phyloP scores from a whole-genome alignment of 192 early-diverging fungal species.

The Coemansia umbellata region DNA sequence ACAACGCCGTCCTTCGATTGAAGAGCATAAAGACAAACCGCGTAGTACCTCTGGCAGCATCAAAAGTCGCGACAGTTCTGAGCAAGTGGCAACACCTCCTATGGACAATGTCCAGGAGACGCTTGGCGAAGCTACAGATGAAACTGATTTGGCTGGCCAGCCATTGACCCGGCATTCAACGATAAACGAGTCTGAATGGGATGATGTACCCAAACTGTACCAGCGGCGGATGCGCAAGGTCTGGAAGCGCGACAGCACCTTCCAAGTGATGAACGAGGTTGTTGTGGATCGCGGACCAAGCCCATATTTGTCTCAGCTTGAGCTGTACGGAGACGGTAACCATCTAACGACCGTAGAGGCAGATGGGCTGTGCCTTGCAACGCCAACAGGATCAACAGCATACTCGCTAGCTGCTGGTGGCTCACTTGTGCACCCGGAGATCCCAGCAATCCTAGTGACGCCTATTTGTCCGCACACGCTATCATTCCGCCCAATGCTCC shows the following conservation, averaged over 20 bases:
- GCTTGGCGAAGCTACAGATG: too few species aligned
- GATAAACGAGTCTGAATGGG: conserved; percentile 41
- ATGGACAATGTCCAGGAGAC: not conserved
- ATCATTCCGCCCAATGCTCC: conserved; percentile 93
- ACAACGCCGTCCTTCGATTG: not conserved
- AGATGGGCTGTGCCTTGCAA: conserved; percentile 90
- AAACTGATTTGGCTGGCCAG: not conserved
- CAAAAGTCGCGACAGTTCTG: not conserved
- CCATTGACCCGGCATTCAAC: not conserved
- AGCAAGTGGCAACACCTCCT: not conserved
- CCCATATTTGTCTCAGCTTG: conserved; percentile 83
- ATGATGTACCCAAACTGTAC: conserved; percentile 50
- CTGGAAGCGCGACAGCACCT: conserved; percentile 61
- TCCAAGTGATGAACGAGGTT: conserved; percentile 93
- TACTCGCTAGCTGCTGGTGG: conserved; percentile 93
- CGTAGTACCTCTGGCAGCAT: not conserved
- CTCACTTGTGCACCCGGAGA: conserved; percentile 91
- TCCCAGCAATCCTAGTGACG: conserved; percentile 87
- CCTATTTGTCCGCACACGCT: conserved; percentile 93
- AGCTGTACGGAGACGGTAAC: conserved; percentile 80
- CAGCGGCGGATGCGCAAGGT: conserved; percentile 50
- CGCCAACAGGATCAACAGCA: conserved; percentile 90
- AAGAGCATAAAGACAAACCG: not conserved
- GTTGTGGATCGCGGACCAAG: conserved; percentile 93
- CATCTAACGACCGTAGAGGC: conserved; percentile 95